Evolutionary conservation across 1,284 basidiomycete genomes (phyloP).

Genomic region (Malassezia arunalokei): DNA sequence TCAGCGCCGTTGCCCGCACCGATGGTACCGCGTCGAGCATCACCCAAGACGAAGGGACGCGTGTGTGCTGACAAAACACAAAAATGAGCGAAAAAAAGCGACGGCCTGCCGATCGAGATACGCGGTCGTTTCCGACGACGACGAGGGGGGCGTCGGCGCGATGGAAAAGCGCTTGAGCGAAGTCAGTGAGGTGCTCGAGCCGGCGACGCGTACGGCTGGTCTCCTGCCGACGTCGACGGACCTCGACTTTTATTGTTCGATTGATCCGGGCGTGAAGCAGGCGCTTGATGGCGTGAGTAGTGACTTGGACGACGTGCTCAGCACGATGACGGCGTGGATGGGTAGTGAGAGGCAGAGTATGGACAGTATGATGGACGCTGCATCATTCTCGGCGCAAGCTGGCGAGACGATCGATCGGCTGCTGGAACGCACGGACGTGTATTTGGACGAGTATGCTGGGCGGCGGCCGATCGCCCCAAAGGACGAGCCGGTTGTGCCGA

Average conservation of each 20-base stretch:
- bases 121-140: too few species aligned
- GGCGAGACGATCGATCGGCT: constrained; percentile 73
- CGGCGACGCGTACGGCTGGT: constrained; percentile 20
- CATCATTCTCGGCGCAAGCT: constrained; percentile 57
- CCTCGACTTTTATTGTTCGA: constrained; percentile 68
- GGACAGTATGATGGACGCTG: background rate
- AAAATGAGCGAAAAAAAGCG: background rate
- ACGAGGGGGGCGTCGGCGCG: too few species aligned
- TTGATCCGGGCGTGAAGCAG: constrained; percentile 60
- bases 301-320: constrained; percentile 48
- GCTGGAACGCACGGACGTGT: constrained; percentile 70
- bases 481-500: constrained; percentile 17
- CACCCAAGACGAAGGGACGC: background rate
- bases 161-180: constrained; percentile 12
- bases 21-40: constrained; percentile 9
- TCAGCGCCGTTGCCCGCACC: constrained; percentile 8
- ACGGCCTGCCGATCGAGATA: too few species aligned
- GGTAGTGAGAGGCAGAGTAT: constrained; percentile 38
- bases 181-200: constrained; percentile 4
- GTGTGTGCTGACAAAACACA: constrained; percentile 4
- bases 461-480: background rate
- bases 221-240: constrained; percentile 51
- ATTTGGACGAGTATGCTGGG: constrained; percentile 63
- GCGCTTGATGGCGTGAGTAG: constrained; percentile 58
- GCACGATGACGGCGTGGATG: constrained; percentile 20